A percentile compares a stretch with the other conserved stretches of the same genome.
Evolutionary conservation across 805 yeast genomes (phyloP).

Genomic region (Metschnikowia matae): DNA sequence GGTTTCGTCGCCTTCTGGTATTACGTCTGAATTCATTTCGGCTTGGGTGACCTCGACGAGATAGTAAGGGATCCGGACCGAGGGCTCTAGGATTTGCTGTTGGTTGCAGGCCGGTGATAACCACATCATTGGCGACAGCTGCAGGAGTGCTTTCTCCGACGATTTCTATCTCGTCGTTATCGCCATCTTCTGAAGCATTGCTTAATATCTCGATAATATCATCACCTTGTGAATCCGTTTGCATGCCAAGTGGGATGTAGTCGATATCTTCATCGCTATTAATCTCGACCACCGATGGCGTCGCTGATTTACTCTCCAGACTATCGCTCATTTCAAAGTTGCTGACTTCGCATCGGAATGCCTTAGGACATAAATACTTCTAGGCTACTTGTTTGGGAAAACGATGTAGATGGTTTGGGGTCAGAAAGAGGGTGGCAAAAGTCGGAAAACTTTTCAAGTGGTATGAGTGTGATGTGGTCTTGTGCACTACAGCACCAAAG

Average conservation of each 20-base stretch:
- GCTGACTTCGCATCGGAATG: conserved; percentile 1
- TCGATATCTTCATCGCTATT: conserved; percentile 13
- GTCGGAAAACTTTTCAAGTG: not conserved
- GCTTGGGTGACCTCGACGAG: not conserved
- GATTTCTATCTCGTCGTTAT: conserved; percentile 14
- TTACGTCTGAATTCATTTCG: conserved; percentile 4
- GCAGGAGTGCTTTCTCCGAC: conserved; percentile 10
- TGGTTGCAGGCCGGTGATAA: conserved; percentile 15
- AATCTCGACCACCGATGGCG: conserved; percentile 15
- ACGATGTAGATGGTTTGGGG: not conserved
- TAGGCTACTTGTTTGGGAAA: not conserved
- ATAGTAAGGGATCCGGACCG: not conserved
- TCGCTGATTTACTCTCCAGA: conserved; percentile 6
- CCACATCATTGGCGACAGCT: conserved; percentile 9
- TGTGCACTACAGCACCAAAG: not conserved
- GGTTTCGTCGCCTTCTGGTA: conserved; percentile 9
- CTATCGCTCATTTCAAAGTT: conserved; percentile 10
- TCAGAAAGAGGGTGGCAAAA: not conserved
- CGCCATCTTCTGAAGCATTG: conserved; percentile 12
- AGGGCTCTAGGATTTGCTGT: conserved; percentile 2
- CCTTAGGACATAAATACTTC: not conserved
- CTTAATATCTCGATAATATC: conserved; percentile 13
- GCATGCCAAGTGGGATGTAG: not conserved
- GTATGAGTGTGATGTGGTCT: not conserved
- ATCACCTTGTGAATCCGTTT: conserved; percentile 2